A percentile compares a stretch with the other conserved stretches of the same genome.
These are phyloP conservation scores for Paraphaeosphaeria sporulosa DNA, from an alignment of 2,329 filamentous ascomycete genomes.

Conservation along the genomic window DNA sequence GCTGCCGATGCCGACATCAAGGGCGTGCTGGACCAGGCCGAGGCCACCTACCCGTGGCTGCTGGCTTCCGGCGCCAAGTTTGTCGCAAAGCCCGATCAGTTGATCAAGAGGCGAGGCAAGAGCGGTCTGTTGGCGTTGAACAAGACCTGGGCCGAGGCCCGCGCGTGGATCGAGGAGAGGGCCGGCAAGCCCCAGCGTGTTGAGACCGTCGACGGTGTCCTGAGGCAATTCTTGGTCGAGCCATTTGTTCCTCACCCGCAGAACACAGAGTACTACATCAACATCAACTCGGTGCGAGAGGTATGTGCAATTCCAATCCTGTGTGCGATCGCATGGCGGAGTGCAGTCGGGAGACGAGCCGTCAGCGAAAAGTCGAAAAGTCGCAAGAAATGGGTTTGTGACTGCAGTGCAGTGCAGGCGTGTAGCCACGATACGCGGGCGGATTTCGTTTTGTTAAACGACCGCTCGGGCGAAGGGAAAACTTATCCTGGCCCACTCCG, in stretches of 20 bases:
- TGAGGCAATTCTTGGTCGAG: slow-evolving; percentile 97
- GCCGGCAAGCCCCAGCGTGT: slow-evolving; percentile 93
- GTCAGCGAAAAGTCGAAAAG: neutral
- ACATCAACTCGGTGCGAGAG: slow-evolving; percentile 99
- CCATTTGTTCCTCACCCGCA: slow-evolving; percentile 96
- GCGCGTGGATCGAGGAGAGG: slow-evolving; percentile 90
- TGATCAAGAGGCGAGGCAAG: slow-evolving; percentile 99
- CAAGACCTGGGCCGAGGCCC: slow-evolving; percentile 95
- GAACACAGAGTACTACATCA: slow-evolving; percentile 99
- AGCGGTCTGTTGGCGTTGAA: slow-evolving; percentile 95
- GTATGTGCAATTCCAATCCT: slow-evolving; percentile 68
- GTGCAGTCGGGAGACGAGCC: neutral
- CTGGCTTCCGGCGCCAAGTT: slow-evolving; percentile 84
- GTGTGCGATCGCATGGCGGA: slow-evolving; percentile 18
- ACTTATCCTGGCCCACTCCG: slow-evolving; percentile 46
- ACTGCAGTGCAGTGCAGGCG: slow-evolving; percentile 15
- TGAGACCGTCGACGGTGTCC: slow-evolving; percentile 85
- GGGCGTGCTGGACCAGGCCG: slow-evolving; percentile 90
- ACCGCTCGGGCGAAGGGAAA: slow-evolving; percentile 51
- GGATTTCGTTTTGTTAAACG: slow-evolving; percentile 43
- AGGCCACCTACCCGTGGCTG: slow-evolving; percentile 96
- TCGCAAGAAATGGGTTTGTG: slow-evolving; percentile 4
- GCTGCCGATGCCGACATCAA: slow-evolving; percentile 84
- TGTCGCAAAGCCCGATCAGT: slow-evolving; percentile 98
- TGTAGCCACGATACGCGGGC: slow-evolving; percentile 32